A percentile compares a stretch with the other conserved stretches of the same genome.
phyloP scores from a whole-genome alignment of 768 basidiomycete genomes.

The Tricholomella constricta region DNA sequence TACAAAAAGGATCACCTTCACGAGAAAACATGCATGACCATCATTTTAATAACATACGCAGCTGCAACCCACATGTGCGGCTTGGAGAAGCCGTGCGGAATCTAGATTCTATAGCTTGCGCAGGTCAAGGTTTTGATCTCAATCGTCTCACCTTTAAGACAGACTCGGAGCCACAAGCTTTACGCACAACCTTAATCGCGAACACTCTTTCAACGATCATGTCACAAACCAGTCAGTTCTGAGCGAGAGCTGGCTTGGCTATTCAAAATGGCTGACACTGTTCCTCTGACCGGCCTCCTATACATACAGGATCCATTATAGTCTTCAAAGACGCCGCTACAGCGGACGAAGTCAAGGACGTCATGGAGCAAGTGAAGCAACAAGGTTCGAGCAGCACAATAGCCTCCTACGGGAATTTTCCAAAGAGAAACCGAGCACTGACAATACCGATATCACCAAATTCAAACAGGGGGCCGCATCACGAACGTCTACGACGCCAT shows the following conservation, averaged over 20 bases:
- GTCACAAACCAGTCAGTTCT: neutral
- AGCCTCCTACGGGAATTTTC: neutral
- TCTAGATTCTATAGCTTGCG: no score
- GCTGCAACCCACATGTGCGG: no score
- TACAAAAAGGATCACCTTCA: no score
- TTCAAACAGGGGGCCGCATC: conserved; percentile 6
- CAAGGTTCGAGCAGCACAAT: no score
- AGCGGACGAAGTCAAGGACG: neutral
- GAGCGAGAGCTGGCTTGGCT: neutral
- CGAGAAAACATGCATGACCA: no score
- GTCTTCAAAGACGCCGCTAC: conserved; percentile 7
- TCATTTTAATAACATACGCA: no score
- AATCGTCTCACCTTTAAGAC: no score
- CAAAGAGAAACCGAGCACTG: neutral
- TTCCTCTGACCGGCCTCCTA: neutral
- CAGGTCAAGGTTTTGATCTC: no score
- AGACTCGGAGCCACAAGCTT: no score
- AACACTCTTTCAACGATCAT: neutral
- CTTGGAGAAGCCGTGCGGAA: no score
- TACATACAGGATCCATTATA: neutral
- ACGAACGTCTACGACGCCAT: conserved; percentile 2
- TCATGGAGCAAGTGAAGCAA: conserved; percentile 1
- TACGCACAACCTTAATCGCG: neutral
- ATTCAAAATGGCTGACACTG: neutral
- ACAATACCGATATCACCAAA: no score